Conservation (phyloP, 2,329 filamentous ascomycete species). For the Ophiostoma pallidulum region DNA sequence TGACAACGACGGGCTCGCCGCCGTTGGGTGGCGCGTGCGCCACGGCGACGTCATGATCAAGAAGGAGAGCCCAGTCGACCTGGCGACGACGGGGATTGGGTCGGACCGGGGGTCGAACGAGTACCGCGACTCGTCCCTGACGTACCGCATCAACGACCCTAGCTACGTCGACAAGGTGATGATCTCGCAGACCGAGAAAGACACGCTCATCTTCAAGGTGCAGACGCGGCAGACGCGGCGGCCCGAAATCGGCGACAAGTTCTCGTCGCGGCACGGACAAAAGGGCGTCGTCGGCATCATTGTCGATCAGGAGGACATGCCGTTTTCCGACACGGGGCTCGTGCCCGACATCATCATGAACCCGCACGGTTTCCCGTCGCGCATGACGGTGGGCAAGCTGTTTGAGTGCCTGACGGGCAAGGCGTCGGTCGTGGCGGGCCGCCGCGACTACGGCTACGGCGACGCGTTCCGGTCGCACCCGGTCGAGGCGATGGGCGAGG, state of each 20-base stretch:
- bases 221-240: conserved; percentile 92
- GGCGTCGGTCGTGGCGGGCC: conserved; percentile 76
- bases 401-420: conserved; percentile 92
- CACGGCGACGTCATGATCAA: conserved; percentile 81
- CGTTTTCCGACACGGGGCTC: conserved; percentile 83
- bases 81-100: conserved; percentile 61
- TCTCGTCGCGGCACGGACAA: conserved; percentile 95
- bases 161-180: conserved; percentile 95
- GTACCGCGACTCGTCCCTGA: conserved; percentile 59
- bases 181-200: conserved; percentile 79
- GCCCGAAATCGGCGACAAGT: conserved; percentile 95
- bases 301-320: conserved; percentile 92
- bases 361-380: conserved; percentile 97
- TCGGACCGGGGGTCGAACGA: conserved; percentile 54
- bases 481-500: conserved; percentile 79
- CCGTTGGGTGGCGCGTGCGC: conserved; percentile 71
- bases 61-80: conserved; percentile 77
- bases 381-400: conserved; percentile 98
- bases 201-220: conserved; percentile 82
- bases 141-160: conserved; percentile 75
- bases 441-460: conserved; percentile 73
- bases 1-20: conserved; percentile 78
- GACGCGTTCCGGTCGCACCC: conserved; percentile 76
- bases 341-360: conserved; percentile 99
- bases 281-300: conserved; percentile 98